These are phyloP conservation scores for Neurospora terricola DNA, from an alignment of 495 filamentous ascomycete species.

Conservation along the genomic window DNA sequence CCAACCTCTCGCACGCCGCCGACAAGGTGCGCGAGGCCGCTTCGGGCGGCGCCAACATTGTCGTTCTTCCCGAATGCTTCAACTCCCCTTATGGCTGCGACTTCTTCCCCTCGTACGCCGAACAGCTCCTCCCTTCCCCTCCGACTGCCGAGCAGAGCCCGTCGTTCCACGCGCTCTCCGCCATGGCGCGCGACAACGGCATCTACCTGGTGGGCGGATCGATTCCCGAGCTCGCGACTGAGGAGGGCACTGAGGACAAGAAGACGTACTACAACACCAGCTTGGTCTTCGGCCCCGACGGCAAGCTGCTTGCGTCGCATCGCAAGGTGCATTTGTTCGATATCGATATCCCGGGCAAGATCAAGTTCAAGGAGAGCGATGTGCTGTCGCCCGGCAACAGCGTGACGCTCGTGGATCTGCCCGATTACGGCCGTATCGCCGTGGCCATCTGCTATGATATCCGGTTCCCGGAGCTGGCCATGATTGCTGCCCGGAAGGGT, in stretches of 20 bases:
- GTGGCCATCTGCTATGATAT: constrained; percentile 96
- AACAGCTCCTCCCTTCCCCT: constrained; percentile 71
- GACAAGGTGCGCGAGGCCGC: constrained; percentile 77
- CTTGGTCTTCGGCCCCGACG: constrained; percentile 69
- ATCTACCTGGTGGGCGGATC: constrained; percentile 83
- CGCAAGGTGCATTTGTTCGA: constrained; percentile 98
- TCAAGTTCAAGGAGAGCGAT: constrained; percentile 82
- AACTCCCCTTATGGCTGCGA: constrained; percentile 92
- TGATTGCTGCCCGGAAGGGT: constrained; percentile 64
- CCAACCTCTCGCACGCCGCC: constrained; percentile 74
- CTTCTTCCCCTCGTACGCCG: constrained; percentile 87
- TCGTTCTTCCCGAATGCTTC: constrained; percentile 82
- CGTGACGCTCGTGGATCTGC: constrained; percentile 70
- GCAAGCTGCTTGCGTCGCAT: constrained; percentile 72
- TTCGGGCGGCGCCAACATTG: constrained; percentile 58
- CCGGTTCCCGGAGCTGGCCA: constrained; percentile 90
- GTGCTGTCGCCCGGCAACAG: constrained; percentile 75
- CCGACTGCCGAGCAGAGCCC: constrained; percentile 61
- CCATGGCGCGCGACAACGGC: constrained; percentile 64
- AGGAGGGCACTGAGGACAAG: constrained; percentile 9
- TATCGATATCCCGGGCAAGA: constrained; percentile 93
- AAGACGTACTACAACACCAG: constrained; percentile 88
- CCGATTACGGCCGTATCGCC: constrained; percentile 75
- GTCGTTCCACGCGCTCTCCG: constrained; percentile 73
- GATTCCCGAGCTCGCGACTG: constrained; percentile 65